A percentile compares a stretch with the other conserved stretches of the same genome.
Conservation (phyloP, 2,329 filamentous ascomycete genomes). For the Colletotrichum nymphaeae region DNA sequence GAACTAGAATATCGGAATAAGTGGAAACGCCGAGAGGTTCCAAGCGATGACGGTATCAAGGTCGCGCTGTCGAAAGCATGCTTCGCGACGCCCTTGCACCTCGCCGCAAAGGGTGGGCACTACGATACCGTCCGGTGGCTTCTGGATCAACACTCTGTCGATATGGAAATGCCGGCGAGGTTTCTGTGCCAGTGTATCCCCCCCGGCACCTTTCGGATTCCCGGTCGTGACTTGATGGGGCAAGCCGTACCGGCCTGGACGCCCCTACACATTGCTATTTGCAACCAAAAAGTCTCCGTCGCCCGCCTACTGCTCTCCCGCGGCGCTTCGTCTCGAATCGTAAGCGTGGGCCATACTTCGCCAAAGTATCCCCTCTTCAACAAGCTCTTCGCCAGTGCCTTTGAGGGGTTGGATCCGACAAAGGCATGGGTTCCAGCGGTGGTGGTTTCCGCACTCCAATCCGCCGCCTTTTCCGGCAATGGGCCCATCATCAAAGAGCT, state of each 20-base stretch:
- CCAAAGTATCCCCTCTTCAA: no score
- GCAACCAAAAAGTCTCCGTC: no score
- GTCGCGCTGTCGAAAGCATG: background rate
- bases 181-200: background rate
- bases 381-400: no score
- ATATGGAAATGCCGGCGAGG: background rate
- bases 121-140: background rate
- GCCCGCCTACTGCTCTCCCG: no score
- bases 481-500: background rate
- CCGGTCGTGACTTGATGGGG: no score
- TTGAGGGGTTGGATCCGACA: background rate
- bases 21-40: no score
- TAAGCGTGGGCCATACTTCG: no score
- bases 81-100: background rate
- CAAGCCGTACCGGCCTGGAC: background rate
- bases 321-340: no score
- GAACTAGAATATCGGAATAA: background rate
- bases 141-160: background rate
- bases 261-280: no score
- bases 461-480: background rate
- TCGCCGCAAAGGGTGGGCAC: background rate
- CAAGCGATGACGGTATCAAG: background rate
- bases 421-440: background rate
- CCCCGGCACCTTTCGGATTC: background rate
- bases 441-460: background rate